phyloP scores from a whole-genome alignment of 192 early-diverging fungal species.

The Borealophlyctis nickersoniae region DNA sequence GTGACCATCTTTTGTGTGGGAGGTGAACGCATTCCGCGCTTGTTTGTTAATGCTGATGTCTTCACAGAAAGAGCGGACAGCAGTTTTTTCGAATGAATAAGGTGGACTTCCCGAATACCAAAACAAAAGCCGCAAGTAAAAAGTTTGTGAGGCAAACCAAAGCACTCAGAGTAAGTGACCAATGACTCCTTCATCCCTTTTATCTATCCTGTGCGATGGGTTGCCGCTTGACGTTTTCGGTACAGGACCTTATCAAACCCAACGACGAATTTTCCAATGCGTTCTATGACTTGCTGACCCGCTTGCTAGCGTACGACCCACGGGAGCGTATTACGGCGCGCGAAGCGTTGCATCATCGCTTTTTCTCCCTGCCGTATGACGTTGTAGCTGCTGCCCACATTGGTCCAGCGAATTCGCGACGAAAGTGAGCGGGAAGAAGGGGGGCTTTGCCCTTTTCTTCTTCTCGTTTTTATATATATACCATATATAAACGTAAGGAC shows the following conservation, averaged over 20 bases:
- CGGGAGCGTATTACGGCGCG: conserved; percentile 72
- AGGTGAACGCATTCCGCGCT: too few species aligned
- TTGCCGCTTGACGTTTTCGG: neutral
- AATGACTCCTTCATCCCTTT: neutral
- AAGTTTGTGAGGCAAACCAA: conserved; percentile 62
- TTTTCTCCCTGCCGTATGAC: too few species aligned
- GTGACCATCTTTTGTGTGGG: neutral
- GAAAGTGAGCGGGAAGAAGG: too few species aligned
- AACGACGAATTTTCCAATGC: conserved; percentile 26
- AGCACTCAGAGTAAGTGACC: conserved; percentile 46
- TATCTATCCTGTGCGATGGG: neutral
- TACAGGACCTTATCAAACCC: conserved; percentile 36
- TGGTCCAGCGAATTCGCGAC: too few species aligned
- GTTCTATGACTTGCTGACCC: conserved; percentile 70
- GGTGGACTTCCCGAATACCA: conserved; percentile 53
- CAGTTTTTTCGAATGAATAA: conserved; percentile 22
- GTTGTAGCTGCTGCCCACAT: too few species aligned
- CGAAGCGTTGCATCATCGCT: conserved; percentile 80
- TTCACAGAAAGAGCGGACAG: neutral
- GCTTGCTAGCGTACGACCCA: conserved; percentile 79
- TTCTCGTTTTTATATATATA: neutral
- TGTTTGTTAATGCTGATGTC: too few species aligned
- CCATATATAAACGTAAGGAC: neutral
- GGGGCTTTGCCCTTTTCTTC: conserved; percentile 37
- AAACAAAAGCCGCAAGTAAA: conserved; percentile 51